Conservation (phyloP, 2,329 filamentous ascomycete species). For the Periglandula ipomoeae region DNA sequence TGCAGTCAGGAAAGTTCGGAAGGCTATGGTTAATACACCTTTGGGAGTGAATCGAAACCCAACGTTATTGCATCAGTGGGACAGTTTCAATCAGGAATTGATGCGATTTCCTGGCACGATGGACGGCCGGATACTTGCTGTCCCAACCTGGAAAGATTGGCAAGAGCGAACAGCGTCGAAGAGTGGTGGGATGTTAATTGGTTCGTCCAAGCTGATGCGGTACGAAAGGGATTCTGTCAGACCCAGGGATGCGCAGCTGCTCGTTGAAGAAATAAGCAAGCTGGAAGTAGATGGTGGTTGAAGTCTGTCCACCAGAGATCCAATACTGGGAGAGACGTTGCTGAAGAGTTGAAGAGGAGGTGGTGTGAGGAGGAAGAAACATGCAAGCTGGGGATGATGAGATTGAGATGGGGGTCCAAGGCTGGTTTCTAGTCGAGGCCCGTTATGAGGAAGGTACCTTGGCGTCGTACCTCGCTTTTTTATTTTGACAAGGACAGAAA, state of each 20-base stretch:
- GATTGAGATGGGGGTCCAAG: background rate
- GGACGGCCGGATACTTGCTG: no score
- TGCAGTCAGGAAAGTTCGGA: conserved; percentile 1
- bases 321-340: background rate
- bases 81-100: no score
- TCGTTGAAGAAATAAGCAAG: background rate
- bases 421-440: background rate
- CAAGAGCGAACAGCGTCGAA: background rate
- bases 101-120: no score
- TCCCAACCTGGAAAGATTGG: background rate
- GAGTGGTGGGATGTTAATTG: no score
- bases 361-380: background rate
- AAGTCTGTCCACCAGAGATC: background rate
- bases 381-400: background rate
- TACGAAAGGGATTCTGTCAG: no score
- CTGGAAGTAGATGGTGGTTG: background rate
- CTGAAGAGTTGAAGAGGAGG: background rate
- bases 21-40: background rate
- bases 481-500: background rate
- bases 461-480: background rate
- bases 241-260: background rate
- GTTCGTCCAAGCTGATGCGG: no score
- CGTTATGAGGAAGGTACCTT: background rate
- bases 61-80: background rate
- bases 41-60: background rate